Conservation (phyloP, 225 moss, liverwort and hornwort species). For the Pseudoscleropodium purum region DNA sequence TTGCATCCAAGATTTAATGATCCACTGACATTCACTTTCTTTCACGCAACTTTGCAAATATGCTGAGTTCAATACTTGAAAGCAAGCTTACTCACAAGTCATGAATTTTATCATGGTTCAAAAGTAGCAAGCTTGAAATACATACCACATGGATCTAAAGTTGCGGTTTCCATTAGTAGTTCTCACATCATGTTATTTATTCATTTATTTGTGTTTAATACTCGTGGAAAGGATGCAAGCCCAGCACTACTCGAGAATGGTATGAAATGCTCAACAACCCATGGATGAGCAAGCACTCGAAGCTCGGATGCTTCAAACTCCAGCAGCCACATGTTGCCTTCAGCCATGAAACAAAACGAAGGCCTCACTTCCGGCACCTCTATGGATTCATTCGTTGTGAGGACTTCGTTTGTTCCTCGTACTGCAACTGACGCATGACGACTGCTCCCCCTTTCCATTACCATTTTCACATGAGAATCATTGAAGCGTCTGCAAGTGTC, state of each 20-base stretch:
- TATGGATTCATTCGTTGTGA: too few relatives aligned
- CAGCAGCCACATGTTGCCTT: slow-evolving; percentile 47
- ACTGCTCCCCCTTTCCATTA: neutral
- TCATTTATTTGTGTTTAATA: neutral
- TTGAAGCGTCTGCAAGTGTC: too few relatives aligned
- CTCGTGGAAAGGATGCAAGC: neutral
- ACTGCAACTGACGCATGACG: too few relatives aligned
- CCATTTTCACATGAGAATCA: neutral
- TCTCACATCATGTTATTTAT: neutral
- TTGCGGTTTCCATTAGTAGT: neutral
- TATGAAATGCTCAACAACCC: slow-evolving; percentile 4
- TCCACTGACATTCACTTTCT: too few relatives aligned
- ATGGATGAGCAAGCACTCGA: slow-evolving; percentile 33
- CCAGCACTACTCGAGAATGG: neutral
- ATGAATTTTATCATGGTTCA: too few relatives aligned
- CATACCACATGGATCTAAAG: neutral
- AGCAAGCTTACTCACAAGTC: neutral
- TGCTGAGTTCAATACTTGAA: neutral
- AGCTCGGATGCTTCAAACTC: slow-evolving; percentile 29
- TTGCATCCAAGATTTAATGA: too few relatives aligned
- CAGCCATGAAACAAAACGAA: slow-evolving; percentile 34
- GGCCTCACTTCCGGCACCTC: too few relatives aligned
- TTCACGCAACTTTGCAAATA: neutral
- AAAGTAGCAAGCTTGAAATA: neutral
- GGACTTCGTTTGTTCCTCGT: too few relatives aligned